Base-by-base conservation (phyloP, 1,284 basidiomycete genomes). In the Bjerkandera adusta region DNA sequence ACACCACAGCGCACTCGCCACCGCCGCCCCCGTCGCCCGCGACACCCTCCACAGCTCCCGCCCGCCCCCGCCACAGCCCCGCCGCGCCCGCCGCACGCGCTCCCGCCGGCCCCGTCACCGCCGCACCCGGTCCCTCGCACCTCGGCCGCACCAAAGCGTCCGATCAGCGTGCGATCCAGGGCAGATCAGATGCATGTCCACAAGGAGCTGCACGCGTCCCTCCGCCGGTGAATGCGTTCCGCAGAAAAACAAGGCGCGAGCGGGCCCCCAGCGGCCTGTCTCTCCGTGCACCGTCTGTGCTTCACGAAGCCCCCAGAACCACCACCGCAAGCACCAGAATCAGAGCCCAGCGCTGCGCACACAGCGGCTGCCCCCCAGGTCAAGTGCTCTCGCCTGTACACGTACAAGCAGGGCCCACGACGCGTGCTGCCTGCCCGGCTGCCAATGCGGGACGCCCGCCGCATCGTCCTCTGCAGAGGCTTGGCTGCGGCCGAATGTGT, bases 161-260 rank as follows among this genome's bases (percentile, higher is more conserved):
- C 49, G 49, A 50, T 50, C 49, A 50, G 47, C 38, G 45, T 26
- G 49, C 49, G 49, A 50, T 34, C 20, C 45, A 40, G 27, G 44
- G 49, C 32, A 41, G 38, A 50, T 50, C 49, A 47, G 49, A 50
- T 46, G 43, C 33, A 37, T 40, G 49, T 36, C 49, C 41, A 35
- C 46, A 46, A 42, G 36, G 42, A 35, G 42, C 36, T 15, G 29
- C 26, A 34, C 45, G 27, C 26, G 43, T 36, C 40, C 49, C 45
- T 48, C 46, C 46, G 49, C 49, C 43, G 49, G 41, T 47, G 49
- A 33, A 47, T 39, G 26, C 40, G 21, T n/a, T 26, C 21, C 26
- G 13, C 5, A n/a, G n/a, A n/a, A n/a, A n/a, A n/a, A n/a, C n/a
- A n/a, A n/a, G n/a, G n/a, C n/a, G n/a, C n/a, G n/a, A n/a, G n/a